phyloP scores from a whole-genome alignment of 176 grass and related monocot species.

The Cocos nucifera region DNA sequence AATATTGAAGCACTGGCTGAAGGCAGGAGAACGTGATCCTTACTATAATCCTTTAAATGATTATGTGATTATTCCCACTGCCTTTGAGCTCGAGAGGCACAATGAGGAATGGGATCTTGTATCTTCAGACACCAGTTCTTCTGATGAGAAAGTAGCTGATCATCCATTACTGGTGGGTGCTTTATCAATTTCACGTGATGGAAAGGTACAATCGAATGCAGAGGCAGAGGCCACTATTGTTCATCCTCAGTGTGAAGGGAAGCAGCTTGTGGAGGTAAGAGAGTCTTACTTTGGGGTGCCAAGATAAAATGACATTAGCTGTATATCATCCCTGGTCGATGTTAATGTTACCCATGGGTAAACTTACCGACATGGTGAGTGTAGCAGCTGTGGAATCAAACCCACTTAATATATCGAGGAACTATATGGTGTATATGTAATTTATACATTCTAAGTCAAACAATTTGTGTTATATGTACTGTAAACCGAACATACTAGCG shows the following conservation, averaged over 20 bases:
- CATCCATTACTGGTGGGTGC: conserved; percentile 40
- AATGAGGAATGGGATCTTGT: conserved; percentile 62
- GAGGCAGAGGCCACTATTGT: conserved; percentile 39
- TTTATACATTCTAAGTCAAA: too few relatives aligned
- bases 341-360: too few relatives aligned
- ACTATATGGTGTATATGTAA: too few relatives aligned
- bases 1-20: conserved; percentile 75
- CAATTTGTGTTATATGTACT: too few relatives aligned
- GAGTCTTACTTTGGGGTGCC: conserved; percentile 29
- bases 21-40: conserved; percentile 53
- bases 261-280: conserved; percentile 47
- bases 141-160: conserved; percentile 19
- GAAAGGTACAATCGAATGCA: conserved; percentile 20
- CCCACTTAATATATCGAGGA: too few relatives aligned
- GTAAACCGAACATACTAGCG: too few relatives aligned
- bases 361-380: too few relatives aligned
- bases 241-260: conserved; percentile 36
- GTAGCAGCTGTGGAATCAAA: background rate
- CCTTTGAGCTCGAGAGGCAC: conserved; percentile 42
- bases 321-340: background rate
- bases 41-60: conserved; percentile 85
- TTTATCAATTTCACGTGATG: conserved; percentile 28
- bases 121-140: conserved; percentile 9
- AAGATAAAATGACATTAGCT: conserved; percentile 15
- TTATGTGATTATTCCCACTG: conserved; percentile 71